A percentile compares a stretch with the other conserved stretches of the same genome.
Evolutionary conservation across 345 rosid species (phyloP).

Genomic region (Lenwebbia sp.): DNA sequence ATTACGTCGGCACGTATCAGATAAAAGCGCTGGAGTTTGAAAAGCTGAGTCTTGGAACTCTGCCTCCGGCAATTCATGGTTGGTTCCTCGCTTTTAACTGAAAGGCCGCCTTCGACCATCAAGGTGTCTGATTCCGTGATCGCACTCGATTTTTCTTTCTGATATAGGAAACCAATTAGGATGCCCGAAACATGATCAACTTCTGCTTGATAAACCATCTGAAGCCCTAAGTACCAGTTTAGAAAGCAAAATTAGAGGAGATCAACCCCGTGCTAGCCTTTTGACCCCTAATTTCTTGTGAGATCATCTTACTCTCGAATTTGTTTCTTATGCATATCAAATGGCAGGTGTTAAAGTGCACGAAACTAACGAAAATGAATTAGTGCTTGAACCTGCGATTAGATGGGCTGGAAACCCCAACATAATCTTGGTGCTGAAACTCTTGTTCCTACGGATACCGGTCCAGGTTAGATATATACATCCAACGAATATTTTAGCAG

Average conservation of each 20-base stretch:
- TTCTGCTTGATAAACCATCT: background rate
- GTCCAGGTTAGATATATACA: constrained; percentile 26
- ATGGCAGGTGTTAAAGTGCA: constrained; percentile 29
- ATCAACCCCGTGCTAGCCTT: background rate
- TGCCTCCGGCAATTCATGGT: constrained; percentile 25
- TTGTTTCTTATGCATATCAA: background rate
- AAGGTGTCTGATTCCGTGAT: background rate
- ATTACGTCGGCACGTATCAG: constrained; percentile 9
- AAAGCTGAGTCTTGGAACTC: constrained; percentile 25
- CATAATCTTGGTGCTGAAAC: constrained; percentile 22
- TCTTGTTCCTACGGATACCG: constrained; percentile 15
- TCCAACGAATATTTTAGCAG: background rate
- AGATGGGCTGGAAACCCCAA: constrained; percentile 50
- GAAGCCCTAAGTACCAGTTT: background rate
- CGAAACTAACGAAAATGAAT: constrained; percentile 32
- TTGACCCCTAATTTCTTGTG: background rate
- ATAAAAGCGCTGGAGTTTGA: constrained; percentile 15
- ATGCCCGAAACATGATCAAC: background rate
- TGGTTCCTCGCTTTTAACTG: background rate
- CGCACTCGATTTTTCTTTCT: background rate
- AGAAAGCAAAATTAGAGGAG: background rate
- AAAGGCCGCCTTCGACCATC: background rate
- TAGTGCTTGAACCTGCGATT: constrained; percentile 25
- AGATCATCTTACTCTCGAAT: background rate
- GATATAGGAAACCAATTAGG: background rate